Evolutionary conservation across 2,329 filamentous ascomycete species (phyloP), one percentile per base, ranked within the genome.

Genomic region (Claviceps quebecensis): DNA sequence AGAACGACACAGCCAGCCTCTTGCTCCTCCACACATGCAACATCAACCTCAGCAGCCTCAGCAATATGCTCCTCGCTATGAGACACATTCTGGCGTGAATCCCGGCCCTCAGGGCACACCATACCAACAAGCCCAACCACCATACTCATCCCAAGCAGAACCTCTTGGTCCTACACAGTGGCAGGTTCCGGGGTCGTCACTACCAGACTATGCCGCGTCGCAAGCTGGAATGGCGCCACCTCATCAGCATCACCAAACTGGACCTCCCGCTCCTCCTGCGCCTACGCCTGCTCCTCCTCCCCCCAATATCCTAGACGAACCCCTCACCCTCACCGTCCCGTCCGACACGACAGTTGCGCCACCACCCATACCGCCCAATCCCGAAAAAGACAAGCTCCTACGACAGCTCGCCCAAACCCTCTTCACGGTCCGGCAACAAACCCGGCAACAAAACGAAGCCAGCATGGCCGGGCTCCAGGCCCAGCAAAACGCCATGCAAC

Each of bases 301-400:
- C 26, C 76, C 68, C 1, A 77, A 82, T 60, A 58, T 69, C 26
- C 72, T 82, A 58, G 78, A 81, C 55, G 76, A 77, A 50, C 77
- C 78, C 36, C 65, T 81, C 14, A 73, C 72, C 9, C 65, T 79
- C 23, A 59, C 71, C 16, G 68, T 77, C 13, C 72, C 77, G 2
- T 67, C 72, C 1, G 65, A 69, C 4, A 69, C 72, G 0, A 69
- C 75, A 22, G 63, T 81, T 7, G 75, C 84, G 5, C 80, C 88
- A 1, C 91, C 93, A 0, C 90, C 91, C 0, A 88, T 96, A 36
- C 91, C 93, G 0, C 90, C 89, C 0, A 98, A 98, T 61, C 93
- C 93, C 0, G 88, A 97, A 67, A 96, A 95, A 64, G 89, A 97
- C 65, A 84, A 86, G 19, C 78, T 97, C 16, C 75, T 95, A 3